phyloP scores from a whole-genome alignment of 192 early-diverging fungal genomes.

The Backusella mclennaniae region DNA sequence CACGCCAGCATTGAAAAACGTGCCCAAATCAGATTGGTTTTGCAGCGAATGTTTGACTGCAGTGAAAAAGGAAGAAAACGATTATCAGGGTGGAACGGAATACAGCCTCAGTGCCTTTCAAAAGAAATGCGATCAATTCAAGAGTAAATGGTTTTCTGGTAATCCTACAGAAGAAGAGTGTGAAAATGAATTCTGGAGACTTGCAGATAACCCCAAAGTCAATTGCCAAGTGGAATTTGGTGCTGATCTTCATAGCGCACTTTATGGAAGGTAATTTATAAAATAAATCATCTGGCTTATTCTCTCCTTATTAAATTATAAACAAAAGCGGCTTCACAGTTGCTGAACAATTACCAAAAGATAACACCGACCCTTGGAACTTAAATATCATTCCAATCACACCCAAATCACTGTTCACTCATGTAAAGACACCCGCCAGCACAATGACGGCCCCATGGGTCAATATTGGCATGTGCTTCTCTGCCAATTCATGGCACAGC shows the following conservation, averaged over 20 bases:
- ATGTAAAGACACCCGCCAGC: conserved; percentile 89
- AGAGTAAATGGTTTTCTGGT: conserved; percentile 65
- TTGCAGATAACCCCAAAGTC: conserved; percentile 83
- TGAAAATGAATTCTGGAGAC: conserved; percentile 92
- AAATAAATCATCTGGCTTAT: background rate
- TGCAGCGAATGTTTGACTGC: conserved; percentile 79
- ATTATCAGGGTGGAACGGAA: conserved; percentile 87
- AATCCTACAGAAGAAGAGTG: conserved; percentile 71
- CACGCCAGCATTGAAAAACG: conserved; percentile 55
- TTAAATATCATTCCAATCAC: conserved; percentile 86
- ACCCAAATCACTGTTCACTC: conserved; percentile 77
- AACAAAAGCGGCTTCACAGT: conserved; percentile 38
- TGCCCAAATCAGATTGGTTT: conserved; percentile 80
- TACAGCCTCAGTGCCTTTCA: conserved; percentile 79
- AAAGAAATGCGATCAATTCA: conserved; percentile 77
- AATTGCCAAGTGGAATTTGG: conserved; percentile 94
- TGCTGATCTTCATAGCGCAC: conserved; percentile 87
- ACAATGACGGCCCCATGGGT: conserved; percentile 98
- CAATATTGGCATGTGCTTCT: conserved; percentile 94
- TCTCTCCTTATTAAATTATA: conserved; percentile 2
- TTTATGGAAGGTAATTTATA: conserved; percentile 77
- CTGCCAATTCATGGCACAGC: conserved; percentile 96
- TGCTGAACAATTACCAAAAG: conserved; percentile 16
- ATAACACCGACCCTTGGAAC: conserved; percentile 71
- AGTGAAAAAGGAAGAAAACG: conserved; percentile 80